phyloP scores from a whole-genome alignment of 139 green algal species.

The Micractinium sp. region DNA sequence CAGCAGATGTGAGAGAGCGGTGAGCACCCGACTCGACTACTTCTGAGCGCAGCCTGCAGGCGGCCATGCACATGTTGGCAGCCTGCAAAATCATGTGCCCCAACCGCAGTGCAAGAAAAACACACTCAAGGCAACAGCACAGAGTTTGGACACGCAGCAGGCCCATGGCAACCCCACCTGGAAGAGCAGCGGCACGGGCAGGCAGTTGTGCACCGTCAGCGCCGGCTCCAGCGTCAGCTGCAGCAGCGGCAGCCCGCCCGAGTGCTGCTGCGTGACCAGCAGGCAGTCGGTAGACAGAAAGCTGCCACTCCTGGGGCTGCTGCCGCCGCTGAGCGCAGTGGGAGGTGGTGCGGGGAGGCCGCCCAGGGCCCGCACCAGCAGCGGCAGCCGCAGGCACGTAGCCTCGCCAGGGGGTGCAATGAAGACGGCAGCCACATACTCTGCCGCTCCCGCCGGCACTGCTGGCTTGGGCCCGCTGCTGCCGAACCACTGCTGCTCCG shows the following conservation, averaged over 20 bases:
- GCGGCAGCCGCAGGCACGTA: not conserved
- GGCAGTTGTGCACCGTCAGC: conserved; percentile 26
- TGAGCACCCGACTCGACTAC: too few species aligned
- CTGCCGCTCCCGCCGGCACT: not conserved
- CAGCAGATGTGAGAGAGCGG: too few species aligned
- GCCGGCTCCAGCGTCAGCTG: conserved; percentile 23
- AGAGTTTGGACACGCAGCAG: not conserved
- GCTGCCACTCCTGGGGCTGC: not conserved
- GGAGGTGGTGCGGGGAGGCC: not conserved
- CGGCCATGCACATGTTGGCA: not conserved
- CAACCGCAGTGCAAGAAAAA: too few species aligned
- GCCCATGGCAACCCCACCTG: not conserved
- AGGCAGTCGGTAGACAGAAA: not conserved
- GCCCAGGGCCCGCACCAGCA: not conserved
- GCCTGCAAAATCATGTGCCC: too few species aligned
- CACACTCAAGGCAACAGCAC: not conserved
- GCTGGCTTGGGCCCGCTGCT: not conserved
- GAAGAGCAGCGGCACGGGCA: conserved; percentile 29
- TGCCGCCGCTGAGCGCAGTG: not conserved
- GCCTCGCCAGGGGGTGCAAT: conserved; percentile 1
- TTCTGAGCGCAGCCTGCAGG: not conserved
- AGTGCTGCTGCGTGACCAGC: conserved; percentile 18
- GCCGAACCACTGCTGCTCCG: conserved; percentile 31
- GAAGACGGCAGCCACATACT: not conserved
- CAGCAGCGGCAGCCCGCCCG: conserved; percentile 18